phyloP scores from a whole-genome alignment of 306 rosid species.

The Sindora glabra region DNA sequence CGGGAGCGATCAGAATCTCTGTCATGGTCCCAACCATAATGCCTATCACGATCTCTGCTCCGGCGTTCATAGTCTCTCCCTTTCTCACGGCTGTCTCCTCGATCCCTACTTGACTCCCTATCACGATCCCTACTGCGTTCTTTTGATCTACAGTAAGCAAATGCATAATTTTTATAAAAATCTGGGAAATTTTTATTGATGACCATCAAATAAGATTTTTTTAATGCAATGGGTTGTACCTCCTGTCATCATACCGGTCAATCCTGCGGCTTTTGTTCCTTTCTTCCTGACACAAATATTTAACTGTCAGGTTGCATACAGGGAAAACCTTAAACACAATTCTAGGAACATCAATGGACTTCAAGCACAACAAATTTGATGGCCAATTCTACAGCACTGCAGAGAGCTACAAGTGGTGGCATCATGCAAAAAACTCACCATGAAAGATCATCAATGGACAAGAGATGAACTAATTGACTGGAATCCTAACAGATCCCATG shows the following conservation, averaged over 20 bases:
- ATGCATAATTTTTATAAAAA: not conserved
- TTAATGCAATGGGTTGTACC: constrained; percentile 29
- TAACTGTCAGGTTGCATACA: too few relatives aligned
- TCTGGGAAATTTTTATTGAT: not conserved
- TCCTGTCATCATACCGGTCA: constrained; percentile 70
- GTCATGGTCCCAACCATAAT: constrained; percentile 68
- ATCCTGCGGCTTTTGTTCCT: constrained; percentile 65
- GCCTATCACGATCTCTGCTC: constrained; percentile 84
- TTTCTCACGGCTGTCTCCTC: constrained; percentile 67
- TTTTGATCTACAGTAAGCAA: constrained; percentile 43
- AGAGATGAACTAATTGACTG: not conserved
- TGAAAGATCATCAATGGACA: constrained; percentile 1
- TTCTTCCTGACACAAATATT: constrained; percentile 95
- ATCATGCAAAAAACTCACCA: not conserved
- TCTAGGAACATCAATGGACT: too few relatives aligned
- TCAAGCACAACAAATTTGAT: too few relatives aligned
- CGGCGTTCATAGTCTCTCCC: constrained; percentile 70
- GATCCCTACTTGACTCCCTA: constrained; percentile 71
- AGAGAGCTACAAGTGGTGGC: not conserved
- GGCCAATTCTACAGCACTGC: not conserved
- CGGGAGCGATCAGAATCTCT: constrained; percentile 63
- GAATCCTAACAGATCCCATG: too few relatives aligned
- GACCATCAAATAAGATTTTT: not conserved
- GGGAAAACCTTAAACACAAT: too few relatives aligned
- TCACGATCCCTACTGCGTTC: constrained; percentile 79